These are phyloP conservation scores for Alternaria sp. DNA, from an alignment of 2,329 filamentous ascomycete species.

Conservation along the genomic window DNA sequence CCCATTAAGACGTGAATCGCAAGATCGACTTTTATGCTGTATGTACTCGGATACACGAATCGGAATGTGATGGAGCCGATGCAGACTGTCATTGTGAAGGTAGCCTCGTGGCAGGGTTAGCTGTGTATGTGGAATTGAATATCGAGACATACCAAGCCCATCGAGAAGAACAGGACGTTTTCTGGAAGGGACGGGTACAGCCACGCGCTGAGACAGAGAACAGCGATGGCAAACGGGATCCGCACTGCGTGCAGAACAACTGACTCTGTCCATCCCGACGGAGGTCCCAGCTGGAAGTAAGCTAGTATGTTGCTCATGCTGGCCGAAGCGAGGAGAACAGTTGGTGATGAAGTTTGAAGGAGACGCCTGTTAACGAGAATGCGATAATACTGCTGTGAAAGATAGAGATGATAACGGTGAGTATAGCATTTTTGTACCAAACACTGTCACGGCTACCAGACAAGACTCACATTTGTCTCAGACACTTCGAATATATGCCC, in stretches of 20 bases:
- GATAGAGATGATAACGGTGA: not conserved
- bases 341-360: not conserved
- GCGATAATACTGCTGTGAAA: not conserved
- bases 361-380: not conserved
- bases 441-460: not conserved
- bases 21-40: not conserved
- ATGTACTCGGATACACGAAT: not conserved
- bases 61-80: not conserved
- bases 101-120: not conserved
- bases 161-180: not conserved
- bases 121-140: not conserved
- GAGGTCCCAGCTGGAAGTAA: not conserved
- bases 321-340: too few relatives aligned
- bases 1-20: not conserved
- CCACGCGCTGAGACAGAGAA: not conserved
- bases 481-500: not conserved
- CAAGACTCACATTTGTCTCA: not conserved
- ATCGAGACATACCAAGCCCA: not conserved
- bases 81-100: not conserved
- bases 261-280: not conserved
- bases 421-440: not conserved
- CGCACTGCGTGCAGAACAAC: not conserved
- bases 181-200: not conserved
- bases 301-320: not conserved
- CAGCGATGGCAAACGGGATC: not conserved